Evolutionary conservation across 129 eudicot genomes (phyloP).

Genomic region (Ambrosia artemisiifolia): DNA sequence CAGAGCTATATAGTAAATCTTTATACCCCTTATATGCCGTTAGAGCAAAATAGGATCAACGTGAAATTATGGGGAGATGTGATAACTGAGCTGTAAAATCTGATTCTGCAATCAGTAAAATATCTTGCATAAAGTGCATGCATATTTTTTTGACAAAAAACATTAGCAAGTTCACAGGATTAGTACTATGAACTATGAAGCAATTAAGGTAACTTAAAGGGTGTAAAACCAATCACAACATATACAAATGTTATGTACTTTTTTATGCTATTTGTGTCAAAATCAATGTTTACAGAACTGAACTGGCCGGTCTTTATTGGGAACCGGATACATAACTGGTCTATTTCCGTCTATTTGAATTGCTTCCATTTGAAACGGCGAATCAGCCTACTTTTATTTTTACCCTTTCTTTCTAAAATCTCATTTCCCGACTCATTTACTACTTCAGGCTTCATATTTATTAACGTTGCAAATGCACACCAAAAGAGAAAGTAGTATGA

Average conservation of each 20-base stretch:
- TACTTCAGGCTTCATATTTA: no score
- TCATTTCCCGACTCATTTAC: no score
- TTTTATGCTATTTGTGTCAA: slow-evolving; percentile 3
- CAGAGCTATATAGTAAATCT: not conserved
- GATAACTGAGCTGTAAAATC: not conserved
- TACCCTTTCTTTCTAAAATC: no score
- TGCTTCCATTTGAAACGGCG: no score
- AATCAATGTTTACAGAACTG: not conserved
- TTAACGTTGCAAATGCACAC: no score
- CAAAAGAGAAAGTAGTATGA: no score
- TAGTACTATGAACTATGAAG: not conserved
- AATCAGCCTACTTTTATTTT: no score
- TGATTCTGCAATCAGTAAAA: slow-evolving; percentile 8
- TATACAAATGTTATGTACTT: not conserved
- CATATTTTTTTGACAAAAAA: not conserved
- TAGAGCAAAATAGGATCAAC: not conserved
- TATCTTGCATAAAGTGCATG: not conserved
- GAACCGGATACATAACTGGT: no score
- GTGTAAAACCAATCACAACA: not conserved
- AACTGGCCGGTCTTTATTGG: no score
- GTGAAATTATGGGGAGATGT: not conserved
- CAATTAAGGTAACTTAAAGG: not conserved
- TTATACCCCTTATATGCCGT: slow-evolving; percentile 3
- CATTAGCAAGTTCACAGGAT: slow-evolving; percentile 1
- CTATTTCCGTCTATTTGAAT: no score